Evolutionary conservation across 768 basidiomycete genomes (phyloP).

Genomic region (Termitomyces sp.): DNA sequence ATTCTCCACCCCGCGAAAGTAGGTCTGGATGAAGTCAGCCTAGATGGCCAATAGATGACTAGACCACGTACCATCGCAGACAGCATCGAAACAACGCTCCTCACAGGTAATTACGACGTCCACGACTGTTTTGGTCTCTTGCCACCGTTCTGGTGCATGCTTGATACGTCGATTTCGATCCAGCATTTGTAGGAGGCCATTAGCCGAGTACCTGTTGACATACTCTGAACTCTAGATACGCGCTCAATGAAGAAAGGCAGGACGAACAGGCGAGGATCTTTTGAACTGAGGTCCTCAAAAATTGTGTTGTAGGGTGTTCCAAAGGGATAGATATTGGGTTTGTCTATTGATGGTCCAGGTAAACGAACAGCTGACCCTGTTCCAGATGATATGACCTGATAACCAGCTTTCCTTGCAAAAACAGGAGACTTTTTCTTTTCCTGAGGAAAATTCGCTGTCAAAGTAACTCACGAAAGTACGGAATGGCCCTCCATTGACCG

Average conservation of each 20-base stretch:
- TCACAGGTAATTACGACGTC: slow-evolving; percentile 99
- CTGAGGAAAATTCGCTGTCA: neutral
- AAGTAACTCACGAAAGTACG: slow-evolving; percentile 69
- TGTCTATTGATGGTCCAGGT: slow-evolving; percentile 94
- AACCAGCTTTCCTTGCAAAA: slow-evolving; percentile 74
- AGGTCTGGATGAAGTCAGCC: slow-evolving; percentile 50
- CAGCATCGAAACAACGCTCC: slow-evolving; percentile 97
- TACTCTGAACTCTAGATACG: slow-evolving; percentile 2
- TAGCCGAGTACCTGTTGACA: slow-evolving; percentile 73
- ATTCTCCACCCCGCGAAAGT: slow-evolving; percentile 81
- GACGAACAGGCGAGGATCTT: slow-evolving; percentile 81
- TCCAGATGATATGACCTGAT: slow-evolving; percentile 88
- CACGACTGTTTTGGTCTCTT: slow-evolving; percentile 82
- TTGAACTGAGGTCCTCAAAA: slow-evolving; percentile 80
- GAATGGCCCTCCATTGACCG: slow-evolving; percentile 98
- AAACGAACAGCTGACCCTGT: slow-evolving; percentile 96
- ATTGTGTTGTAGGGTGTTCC: slow-evolving; percentile 97
- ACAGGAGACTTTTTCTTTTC: slow-evolving; percentile 8
- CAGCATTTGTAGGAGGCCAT: slow-evolving; percentile 92
- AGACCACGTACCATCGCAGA: slow-evolving; percentile 80
- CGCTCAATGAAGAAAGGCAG: neutral
- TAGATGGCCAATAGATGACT: slow-evolving; percentile 1
- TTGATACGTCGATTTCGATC: slow-evolving; percentile 94
- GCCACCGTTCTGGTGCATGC: slow-evolving; percentile 93
- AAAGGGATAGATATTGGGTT: slow-evolving; percentile 94